Evolutionary conservation across 73 alveolate species (phyloP), one percentile per base, ranked within the genome.

Genomic region (Diophrys appendiculata): DNA sequence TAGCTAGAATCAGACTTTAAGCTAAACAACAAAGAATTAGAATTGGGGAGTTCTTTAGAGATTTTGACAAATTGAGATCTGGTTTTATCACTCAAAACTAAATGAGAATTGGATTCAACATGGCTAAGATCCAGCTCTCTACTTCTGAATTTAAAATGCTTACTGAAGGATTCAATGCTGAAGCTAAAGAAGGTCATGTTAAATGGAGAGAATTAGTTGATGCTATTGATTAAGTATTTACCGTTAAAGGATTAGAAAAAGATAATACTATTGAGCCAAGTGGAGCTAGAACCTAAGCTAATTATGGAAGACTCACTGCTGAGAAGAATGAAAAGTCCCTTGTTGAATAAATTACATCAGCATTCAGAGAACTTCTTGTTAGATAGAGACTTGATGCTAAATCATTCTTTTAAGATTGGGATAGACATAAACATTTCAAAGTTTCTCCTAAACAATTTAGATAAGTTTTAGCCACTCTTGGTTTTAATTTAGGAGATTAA

Each of bases 1-100:
- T 95, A 69, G 96, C 95, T 53, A 90, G 89, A 72, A 80, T 95
- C 13, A 91, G 98, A 64, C 76, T 83, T 71, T 53, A 72, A 29
- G 94, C 91, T 70, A 91, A 90, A 69, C 95, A 95, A 85, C 86
- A 91, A 68, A 56, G 97, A 33, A 78, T 90, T 28, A 69, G 99
- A 76, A 81, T 95, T 33, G 88, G 88, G 34, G 99, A 95, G 83
- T 95, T 95, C 85, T 84, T 93, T 80, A 90, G 98, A 83, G 99
- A 95, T 82, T 95, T 93, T 75, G 99, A 95, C 88, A 94, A 93
- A 76, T 83, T 95, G 43, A 81, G 99, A 83, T 77, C 95, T 32
- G 99, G 99, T 29, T 91, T 88, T 35, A 93, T 95, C 56, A 95
- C 98, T 11, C 78, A 77, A 31, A 68, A 91, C 28, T 89, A 95